These are phyloP conservation scores for Lasiodiplodia sp. DNA, from an alignment of 2,329 filamentous ascomycete species.

Conservation along the genomic window DNA sequence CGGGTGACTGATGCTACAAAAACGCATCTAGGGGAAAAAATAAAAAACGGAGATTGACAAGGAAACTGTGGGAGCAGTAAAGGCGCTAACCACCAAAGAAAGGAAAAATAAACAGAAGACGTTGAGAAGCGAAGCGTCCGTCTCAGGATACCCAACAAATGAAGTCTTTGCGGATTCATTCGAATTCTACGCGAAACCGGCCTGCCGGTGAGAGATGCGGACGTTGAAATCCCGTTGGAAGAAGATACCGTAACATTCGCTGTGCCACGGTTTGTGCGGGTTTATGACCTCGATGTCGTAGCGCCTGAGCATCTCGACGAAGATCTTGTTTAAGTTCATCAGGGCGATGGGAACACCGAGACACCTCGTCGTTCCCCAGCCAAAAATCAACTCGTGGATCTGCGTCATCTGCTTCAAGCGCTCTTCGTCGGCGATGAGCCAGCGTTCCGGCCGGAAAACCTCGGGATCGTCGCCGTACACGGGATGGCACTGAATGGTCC, in stretches of 20 bases:
- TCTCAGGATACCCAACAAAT: not conserved
- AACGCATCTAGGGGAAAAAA: not conserved
- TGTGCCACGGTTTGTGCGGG: conserved; percentile 28
- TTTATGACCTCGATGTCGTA: conserved; percentile 23
- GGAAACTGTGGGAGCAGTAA: not conserved
- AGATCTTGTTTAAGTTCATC: conserved; percentile 49
- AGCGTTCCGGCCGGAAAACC: conserved; percentile 49
- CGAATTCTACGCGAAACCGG: conserved; percentile 5
- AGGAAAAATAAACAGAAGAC: not conserved
- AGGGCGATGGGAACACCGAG: conserved; percentile 44
- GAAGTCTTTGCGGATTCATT: not conserved
- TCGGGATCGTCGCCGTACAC: conserved; percentile 49
- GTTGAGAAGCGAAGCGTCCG: not conserved
- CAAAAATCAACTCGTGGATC: conserved; percentile 48
- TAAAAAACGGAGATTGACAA: not conserved
- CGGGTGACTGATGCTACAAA: not conserved
- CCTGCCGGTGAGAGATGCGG: conserved; percentile 28
- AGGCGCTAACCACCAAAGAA: not conserved
- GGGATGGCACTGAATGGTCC: conserved; percentile 46
- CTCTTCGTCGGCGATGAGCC: conserved; percentile 40
- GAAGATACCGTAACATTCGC: conserved; percentile 30
- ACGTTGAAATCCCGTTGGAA: conserved; percentile 30
- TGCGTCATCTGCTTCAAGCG: conserved; percentile 40
- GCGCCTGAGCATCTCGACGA: conserved; percentile 47
- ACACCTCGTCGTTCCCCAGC: conserved; percentile 47